Percentiles rank a stretch among this genome's conserved stretches.
phyloP scores from a whole-genome alignment of 371 early-diverging fungal species.

The Lichtheimia ornata region DNA sequence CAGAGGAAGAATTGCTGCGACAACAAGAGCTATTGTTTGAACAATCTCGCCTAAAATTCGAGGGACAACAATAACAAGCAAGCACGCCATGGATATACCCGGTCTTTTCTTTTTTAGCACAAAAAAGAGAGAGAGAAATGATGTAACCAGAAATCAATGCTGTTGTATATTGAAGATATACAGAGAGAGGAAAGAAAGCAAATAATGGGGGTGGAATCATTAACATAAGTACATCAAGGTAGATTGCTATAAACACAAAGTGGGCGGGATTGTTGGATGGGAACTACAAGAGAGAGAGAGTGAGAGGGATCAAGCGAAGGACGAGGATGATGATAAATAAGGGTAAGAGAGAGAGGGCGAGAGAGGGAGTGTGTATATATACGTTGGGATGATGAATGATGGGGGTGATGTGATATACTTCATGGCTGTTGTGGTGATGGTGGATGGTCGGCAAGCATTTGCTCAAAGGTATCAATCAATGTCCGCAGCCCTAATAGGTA shows the following conservation, averaged over 20 bases:
- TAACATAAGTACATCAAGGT: too few relatives aligned
- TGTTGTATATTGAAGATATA: too few relatives aligned
- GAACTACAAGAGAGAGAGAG: neutral
- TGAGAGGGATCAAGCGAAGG: neutral
- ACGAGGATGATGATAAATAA: neutral
- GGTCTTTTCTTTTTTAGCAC: too few relatives aligned
- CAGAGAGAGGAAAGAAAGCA: too few relatives aligned
- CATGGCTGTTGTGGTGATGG: neutral
- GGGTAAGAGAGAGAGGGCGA: neutral
- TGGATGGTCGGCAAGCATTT: slow-evolving; percentile 32
- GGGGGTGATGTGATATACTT: neutral
- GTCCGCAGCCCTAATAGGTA: slow-evolving; percentile 69
- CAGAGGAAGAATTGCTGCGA: slow-evolving; percentile 87
- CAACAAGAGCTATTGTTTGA: slow-evolving; percentile 93
- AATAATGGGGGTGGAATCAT: too few relatives aligned
- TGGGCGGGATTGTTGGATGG: too few relatives aligned
- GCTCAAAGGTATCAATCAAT: slow-evolving; percentile 60
- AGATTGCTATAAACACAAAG: too few relatives aligned
- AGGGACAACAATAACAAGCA: slow-evolving; percentile 56
- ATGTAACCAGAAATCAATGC: too few relatives aligned
- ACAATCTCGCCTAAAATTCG: slow-evolving; percentile 78
- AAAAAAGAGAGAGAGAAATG: too few relatives aligned
- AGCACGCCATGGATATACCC: too few relatives aligned
- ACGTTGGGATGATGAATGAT: neutral
- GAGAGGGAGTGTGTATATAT: too few relatives aligned